Evolutionary conservation across 1,284 basidiomycete genomes (phyloP).

Genomic region (Pseudozyma sp.): DNA sequence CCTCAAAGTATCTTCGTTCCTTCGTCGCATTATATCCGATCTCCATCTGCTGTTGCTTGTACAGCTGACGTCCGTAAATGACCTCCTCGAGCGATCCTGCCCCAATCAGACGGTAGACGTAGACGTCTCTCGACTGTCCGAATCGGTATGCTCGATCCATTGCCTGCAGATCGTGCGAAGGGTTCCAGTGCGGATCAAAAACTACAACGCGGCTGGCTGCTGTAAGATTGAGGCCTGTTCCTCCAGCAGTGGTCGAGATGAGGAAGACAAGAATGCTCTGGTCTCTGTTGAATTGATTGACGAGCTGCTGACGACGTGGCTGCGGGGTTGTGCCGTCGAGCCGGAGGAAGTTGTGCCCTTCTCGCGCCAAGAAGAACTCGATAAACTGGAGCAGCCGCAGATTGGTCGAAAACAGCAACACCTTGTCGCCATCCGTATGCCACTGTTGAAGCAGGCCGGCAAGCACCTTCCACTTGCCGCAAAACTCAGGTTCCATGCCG

Average conservation of each 20-base stretch:
- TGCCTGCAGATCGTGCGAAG: conserved; percentile 88
- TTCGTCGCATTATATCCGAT: conserved; percentile 75
- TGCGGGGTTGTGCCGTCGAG: conserved; percentile 76
- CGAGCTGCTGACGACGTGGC: conserved; percentile 72
- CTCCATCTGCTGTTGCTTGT: conserved; percentile 89
- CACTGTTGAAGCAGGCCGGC: conserved; percentile 74
- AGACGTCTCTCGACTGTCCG: conserved; percentile 61
- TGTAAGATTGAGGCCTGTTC: conserved; percentile 86
- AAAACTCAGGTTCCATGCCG: conserved; percentile 72
- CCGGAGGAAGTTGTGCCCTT: conserved; percentile 77
- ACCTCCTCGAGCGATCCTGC: conserved; percentile 65
- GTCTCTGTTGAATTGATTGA: conserved; percentile 84
- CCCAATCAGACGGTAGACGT: conserved; percentile 56
- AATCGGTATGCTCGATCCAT: conserved; percentile 80
- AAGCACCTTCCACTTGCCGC: conserved; percentile 88
- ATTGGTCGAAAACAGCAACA: conserved; percentile 79
- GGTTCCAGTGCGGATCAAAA: conserved; percentile 83
- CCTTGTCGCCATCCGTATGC: conserved; percentile 72
- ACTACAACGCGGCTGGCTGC: conserved; percentile 89
- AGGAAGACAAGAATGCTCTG: conserved; percentile 80
- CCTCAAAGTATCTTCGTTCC: conserved; percentile 78
- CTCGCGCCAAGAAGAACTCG: conserved; percentile 76
- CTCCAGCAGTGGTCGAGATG: conserved; percentile 82
- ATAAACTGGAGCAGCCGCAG: conserved; percentile 84
- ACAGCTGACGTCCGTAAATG: conserved; percentile 84